These are phyloP conservation scores for Cladorrhinum sp. DNA, from an alignment of 2,329 filamentous ascomycete genomes.

Conservation along the genomic window DNA sequence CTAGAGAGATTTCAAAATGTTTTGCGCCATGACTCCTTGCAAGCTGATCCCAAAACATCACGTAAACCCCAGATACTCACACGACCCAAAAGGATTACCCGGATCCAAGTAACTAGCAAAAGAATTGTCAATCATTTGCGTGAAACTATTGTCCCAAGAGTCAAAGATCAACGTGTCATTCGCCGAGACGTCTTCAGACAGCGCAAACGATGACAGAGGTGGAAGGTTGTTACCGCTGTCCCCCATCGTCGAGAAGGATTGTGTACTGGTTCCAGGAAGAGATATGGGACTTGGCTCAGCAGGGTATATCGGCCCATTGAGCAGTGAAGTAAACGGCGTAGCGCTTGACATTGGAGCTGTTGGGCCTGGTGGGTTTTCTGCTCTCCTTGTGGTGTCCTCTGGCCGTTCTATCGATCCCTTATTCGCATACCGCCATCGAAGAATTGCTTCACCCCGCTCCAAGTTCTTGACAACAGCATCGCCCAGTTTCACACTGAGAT, in stretches of 20 bases:
- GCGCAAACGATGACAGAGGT: background rate
- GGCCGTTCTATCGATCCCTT: conserved; percentile 2
- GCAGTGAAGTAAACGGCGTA: background rate
- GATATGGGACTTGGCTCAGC: background rate
- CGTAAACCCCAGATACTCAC: conserved; percentile 19
- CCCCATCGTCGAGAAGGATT: background rate
- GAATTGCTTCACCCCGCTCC: conserved; percentile 38
- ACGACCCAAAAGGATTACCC: conserved; percentile 24
- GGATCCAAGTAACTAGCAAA: conserved; percentile 26
- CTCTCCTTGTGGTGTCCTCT: background rate
- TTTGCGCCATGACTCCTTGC: background rate
- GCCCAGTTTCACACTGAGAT: conserved; percentile 53
- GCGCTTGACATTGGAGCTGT: background rate
- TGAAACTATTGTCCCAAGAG: conserved; percentile 22
- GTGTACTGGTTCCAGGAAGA: background rate
- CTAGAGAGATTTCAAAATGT: too few relatives aligned
- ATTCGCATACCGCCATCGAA: conserved; percentile 1
- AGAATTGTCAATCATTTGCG: conserved; percentile 23
- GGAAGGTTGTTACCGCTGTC: background rate
- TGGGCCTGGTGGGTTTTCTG: background rate
- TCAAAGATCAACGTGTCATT: conserved; percentile 22
- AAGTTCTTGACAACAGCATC: conserved; percentile 55
- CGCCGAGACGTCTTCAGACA: conserved; percentile 1
- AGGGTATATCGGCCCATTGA: background rate
- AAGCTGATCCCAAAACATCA: background rate